phyloP scores from a whole-genome alignment of 2,329 filamentous ascomycete genomes.

The Alternaria postmessia region DNA sequence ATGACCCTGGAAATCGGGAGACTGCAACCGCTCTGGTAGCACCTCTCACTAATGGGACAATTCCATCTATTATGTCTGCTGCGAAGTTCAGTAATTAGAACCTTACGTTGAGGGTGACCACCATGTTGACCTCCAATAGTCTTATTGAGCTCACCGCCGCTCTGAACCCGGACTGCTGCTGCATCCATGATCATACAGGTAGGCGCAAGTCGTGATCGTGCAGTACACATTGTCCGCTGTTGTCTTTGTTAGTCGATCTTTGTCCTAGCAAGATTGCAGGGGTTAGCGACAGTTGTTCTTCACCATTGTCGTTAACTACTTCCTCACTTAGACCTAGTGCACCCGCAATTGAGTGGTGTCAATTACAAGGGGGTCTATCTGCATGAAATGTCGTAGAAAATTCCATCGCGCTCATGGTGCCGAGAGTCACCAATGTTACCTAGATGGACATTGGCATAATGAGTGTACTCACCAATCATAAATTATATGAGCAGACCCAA shows the following conservation, averaged over 20 bases:
- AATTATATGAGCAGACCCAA: background rate
- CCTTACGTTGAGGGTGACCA: too few relatives aligned
- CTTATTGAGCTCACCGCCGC: background rate
- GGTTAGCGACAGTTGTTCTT: background rate
- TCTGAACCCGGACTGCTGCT: background rate
- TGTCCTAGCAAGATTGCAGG: background rate
- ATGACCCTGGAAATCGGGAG: background rate
- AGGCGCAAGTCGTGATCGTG: background rate
- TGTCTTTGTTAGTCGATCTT: background rate
- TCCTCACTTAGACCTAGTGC: background rate
- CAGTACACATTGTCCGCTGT: background rate
- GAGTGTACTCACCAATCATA: background rate
- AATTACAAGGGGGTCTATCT: background rate
- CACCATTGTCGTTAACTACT: background rate
- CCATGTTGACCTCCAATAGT: background rate
- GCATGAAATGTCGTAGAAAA: too few relatives aligned
- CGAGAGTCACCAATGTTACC: background rate
- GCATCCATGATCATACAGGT: background rate
- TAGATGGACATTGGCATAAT: background rate
- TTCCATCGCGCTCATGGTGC: background rate
- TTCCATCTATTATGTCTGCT: too few relatives aligned
- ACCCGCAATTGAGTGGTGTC: background rate
- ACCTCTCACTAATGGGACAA: background rate
- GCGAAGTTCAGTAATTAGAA: background rate
- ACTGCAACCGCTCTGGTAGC: background rate